A percentile compares a stretch with the other conserved stretches of the same genome.
Conservation (phyloP, 352 stramenopile genomes). For the Globisporangium iwayamae region DNA sequence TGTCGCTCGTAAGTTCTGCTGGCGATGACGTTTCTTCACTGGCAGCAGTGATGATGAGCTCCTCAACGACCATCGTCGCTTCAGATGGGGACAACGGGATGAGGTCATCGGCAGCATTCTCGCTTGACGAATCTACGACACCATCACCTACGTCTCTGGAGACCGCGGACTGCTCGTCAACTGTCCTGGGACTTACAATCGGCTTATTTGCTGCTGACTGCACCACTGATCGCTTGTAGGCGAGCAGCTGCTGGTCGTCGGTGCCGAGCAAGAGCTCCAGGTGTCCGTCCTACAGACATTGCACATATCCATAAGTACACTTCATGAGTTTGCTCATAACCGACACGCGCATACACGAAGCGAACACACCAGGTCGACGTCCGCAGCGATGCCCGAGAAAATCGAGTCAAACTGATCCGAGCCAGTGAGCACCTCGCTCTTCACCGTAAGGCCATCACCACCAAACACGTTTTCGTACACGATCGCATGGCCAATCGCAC, state of each 20-base stretch:
- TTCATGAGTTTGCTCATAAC: too few relatives aligned
- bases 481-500: slow-evolving; percentile 53
- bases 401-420: slow-evolving; percentile 67
- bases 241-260: slow-evolving; percentile 49
- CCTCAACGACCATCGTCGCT: background rate
- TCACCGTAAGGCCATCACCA: slow-evolving; percentile 4
- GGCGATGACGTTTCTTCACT: too few relatives aligned
- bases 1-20: background rate
- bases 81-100: background rate
- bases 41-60: background rate
- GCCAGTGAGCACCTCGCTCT: slow-evolving; percentile 25
- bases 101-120: background rate
- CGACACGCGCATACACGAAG: background rate
- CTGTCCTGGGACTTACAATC: background rate
- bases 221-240: slow-evolving; percentile 36
- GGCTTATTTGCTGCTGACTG: background rate
- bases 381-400: slow-evolving; percentile 42
- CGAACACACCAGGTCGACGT: slow-evolving; percentile 54
- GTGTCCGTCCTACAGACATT: slow-evolving; percentile 41
- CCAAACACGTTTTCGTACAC: slow-evolving; percentile 55
- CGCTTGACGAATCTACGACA: background rate
- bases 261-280: slow-evolving; percentile 61
- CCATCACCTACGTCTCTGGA: background rate
- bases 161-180: background rate
- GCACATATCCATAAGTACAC: background rate